Evolutionary conservation across 2,329 filamentous ascomycete genomes (phyloP).

Genomic region (Epichloe festucae): DNA sequence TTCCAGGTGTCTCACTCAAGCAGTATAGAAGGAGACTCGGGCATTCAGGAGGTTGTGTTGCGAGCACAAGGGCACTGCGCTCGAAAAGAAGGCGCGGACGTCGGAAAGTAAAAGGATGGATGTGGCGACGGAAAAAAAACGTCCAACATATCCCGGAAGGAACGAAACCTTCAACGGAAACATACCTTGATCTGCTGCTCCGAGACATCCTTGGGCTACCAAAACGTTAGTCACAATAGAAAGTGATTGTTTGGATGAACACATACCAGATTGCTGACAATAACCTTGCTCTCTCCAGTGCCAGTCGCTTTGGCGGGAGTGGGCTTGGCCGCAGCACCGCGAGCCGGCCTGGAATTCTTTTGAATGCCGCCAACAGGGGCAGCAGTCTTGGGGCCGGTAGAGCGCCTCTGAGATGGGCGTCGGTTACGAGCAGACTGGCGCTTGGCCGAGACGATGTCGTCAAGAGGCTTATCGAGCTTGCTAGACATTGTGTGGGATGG

Average conservation of each 20-base stretch:
- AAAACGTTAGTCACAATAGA: background rate
- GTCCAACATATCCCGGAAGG: constrained; percentile 62
- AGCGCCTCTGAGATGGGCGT: constrained; percentile 37
- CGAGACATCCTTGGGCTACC: constrained; percentile 84
- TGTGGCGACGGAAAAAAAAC: constrained; percentile 28
- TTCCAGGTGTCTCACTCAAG: constrained; percentile 15
- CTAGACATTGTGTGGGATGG: constrained; percentile 57
- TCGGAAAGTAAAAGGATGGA: constrained; percentile 15
- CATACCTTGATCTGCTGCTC: constrained; percentile 99
- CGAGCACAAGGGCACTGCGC: constrained; percentile 3
- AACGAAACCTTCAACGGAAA: constrained; percentile 67
- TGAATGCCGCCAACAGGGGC: constrained; percentile 76
- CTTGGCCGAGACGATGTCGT: constrained; percentile 84
- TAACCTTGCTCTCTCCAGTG: constrained; percentile 80
- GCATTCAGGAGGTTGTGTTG: constrained; percentile 5
- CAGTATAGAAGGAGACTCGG: constrained; percentile 20
- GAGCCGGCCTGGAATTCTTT: constrained; percentile 56
- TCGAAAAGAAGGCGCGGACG: constrained; percentile 12
- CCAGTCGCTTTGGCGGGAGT: constrained; percentile 51
- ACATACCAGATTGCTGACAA: constrained; percentile 95
- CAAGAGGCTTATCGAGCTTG: constrained; percentile 94
- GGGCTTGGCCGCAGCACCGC: constrained; percentile 45
- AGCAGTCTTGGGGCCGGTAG: constrained; percentile 39
- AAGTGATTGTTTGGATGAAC: background rate
- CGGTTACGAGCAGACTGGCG: constrained; percentile 40